phyloP scores from a whole-genome alignment of 805 yeast species.

The Tetrapisispora namnaoensis region DNA sequence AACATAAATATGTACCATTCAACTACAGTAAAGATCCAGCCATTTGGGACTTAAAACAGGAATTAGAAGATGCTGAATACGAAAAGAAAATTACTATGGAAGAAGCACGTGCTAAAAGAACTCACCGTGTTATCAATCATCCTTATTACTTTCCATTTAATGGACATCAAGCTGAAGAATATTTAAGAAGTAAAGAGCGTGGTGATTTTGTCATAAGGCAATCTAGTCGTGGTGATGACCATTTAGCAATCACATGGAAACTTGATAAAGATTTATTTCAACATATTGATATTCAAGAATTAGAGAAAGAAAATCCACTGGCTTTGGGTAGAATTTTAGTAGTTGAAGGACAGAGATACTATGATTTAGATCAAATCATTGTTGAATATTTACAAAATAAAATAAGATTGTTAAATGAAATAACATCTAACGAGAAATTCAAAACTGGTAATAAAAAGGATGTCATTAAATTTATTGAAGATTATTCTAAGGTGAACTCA shows the following conservation, averaged over 20 bases:
- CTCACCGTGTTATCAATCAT: conserved; percentile 73
- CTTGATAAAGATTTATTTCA: conserved; percentile 85
- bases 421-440: conserved; percentile 82
- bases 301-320: conserved; percentile 52
- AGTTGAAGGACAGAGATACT: conserved; percentile 62
- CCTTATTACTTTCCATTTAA: conserved; percentile 81
- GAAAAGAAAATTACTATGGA: conserved; percentile 46
- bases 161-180: conserved; percentile 85
- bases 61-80: conserved; percentile 48
- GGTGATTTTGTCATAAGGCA: conserved; percentile 95
- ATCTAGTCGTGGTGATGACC: conserved; percentile 81
- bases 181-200: conserved; percentile 73
- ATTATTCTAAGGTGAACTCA: conserved; percentile 86
- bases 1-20: conserved; percentile 36
- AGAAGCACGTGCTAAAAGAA: conserved; percentile 55
- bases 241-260: conserved; percentile 91
- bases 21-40: conserved; percentile 41
- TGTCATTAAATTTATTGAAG: conserved; percentile 76
- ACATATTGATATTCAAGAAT: conserved; percentile 79
- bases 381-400: conserved; percentile 78
- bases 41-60: conserved; percentile 76
- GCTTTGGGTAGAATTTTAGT: conserved; percentile 47
- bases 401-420: conserved; percentile 72
- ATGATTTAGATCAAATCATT: conserved; percentile 88
- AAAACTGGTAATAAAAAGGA: conserved; percentile 66